Evolutionary conservation across 768 basidiomycete species (phyloP), one percentile per base, ranked within the genome.

Genomic region (Amanita jacksonii): DNA sequence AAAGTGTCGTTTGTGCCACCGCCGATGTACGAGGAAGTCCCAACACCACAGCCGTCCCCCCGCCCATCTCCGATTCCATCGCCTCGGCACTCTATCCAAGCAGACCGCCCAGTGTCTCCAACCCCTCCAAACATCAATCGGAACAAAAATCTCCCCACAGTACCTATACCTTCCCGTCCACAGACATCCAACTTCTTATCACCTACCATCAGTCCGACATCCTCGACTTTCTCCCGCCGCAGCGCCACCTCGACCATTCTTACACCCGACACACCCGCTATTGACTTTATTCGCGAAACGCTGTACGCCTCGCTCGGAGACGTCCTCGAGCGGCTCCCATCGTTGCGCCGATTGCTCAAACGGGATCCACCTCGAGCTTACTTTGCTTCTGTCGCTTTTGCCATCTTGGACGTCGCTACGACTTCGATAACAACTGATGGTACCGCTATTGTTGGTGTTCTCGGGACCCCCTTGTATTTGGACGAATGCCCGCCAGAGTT

Each of bases 201-300:
- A 12, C 12, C 27, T 28, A 6, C 27, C 12, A 28, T 12, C 27
- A 28, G 27, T 12, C 27, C 27, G 12, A 12, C 27, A 28, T 6
- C 7, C 12, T 12, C 27, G 6, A 12, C 18, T n/a, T 45, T 45
- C 12, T 36, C 43, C 10, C 23, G 20, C 27, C 65, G 52, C 51
- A 61, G 48, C 57, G 57, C 57, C 2, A 62, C 66, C 0, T 68
- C 64, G 0, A 63, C 70, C 4, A 57, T 74, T 24, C 62, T 75
- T 19, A 52, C 68, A 0, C 65, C 68, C 12, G 64, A 72, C 16
- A 74, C 83, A 0, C 74, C 76, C 3, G 80, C 77, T 0, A 81
- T 91, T 50, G 75, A 79, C 43, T 68, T 84, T 55, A 90, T 92
- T 47, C 82, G 89, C 20, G 87, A 92, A 60, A 89, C 88, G 0